Evolutionary conservation across 2,329 filamentous ascomycete genomes (phyloP).

Genomic region (Monosporascus cannonballus): DNA sequence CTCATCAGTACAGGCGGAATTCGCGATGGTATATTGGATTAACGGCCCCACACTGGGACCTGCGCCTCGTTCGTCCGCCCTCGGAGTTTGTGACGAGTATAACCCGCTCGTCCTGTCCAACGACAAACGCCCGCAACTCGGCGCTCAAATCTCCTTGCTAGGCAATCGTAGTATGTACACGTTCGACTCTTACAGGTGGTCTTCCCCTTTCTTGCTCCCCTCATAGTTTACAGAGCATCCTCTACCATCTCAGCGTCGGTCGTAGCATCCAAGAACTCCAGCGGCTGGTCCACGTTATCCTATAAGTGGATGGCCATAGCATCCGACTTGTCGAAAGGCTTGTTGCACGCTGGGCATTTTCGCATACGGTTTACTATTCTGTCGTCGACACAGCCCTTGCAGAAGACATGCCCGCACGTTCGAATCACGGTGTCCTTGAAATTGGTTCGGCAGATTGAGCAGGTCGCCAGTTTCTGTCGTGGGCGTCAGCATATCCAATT

Average conservation of each 20-base stretch:
- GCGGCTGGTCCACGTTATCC: conserved; percentile 2
- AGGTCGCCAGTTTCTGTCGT: conserved; percentile 66
- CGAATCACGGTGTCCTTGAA: conserved; percentile 94
- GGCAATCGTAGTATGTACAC: conserved; percentile 12
- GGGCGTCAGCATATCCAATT: conserved; percentile 25
- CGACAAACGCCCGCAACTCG: neutral
- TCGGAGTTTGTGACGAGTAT: neutral
- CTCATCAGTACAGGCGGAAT: neutral
- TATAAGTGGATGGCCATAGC: conserved; percentile 66
- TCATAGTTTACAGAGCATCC: conserved; percentile 12
- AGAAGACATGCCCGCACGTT: conserved; percentile 93
- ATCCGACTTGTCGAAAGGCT: conserved; percentile 85
- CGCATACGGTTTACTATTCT: conserved; percentile 83
- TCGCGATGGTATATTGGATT: neutral
- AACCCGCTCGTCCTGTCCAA: neutral
- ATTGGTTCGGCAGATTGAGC: conserved; percentile 85
- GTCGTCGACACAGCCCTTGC: conserved; percentile 83
- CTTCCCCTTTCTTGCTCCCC: conserved; percentile 1
- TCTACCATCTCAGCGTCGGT: neutral
- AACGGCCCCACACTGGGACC: neutral
- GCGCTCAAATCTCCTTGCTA: neutral
- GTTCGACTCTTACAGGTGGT: conserved; percentile 13
- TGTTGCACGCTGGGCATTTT: conserved; percentile 92
- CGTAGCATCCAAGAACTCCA: neutral
- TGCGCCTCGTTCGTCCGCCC: neutral